Evolutionary conservation across 345 rosid genomes (phyloP).

Genomic region (Hibiscus mutabilis): DNA sequence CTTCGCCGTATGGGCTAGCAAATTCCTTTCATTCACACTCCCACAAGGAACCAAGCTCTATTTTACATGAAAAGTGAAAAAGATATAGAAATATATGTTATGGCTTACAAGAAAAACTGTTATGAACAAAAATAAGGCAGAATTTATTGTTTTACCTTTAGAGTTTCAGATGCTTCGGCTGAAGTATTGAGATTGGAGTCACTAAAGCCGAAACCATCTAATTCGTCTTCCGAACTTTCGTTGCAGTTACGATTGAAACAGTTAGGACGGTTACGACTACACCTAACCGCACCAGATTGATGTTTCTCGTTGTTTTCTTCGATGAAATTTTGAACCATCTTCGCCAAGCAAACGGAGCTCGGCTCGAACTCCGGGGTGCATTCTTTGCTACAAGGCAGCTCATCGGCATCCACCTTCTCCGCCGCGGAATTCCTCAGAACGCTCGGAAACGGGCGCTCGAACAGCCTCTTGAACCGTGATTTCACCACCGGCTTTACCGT

Average conservation of each 20-base stretch:
- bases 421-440: conserved; percentile 31
- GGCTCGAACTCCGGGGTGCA: conserved; percentile 29
- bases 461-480: conserved; percentile 59
- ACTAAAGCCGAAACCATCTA: conserved; percentile 22
- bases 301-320: conserved; percentile 39
- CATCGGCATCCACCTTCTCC: conserved; percentile 30
- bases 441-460: conserved; percentile 55
- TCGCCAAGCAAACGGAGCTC: conserved; percentile 33
- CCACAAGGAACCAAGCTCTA: conserved; percentile 75
- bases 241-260: conserved; percentile 75
- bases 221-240: conserved; percentile 73
- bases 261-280: conserved; percentile 45
- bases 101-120: no score
- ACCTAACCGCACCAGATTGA: neutral
- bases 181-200: conserved; percentile 22
- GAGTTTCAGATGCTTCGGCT: conserved; percentile 45
- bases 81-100: no score
- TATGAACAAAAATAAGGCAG: no score
- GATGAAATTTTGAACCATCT: conserved; percentile 43
- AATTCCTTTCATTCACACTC: conserved; percentile 61
- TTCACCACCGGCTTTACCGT: conserved; percentile 50
- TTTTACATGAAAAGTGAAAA: neutral
- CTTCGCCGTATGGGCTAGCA: conserved; percentile 69
- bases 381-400: conserved; percentile 28
- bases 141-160: conserved; percentile 40